A percentile compares a stretch with the other conserved stretches of the same genome.
Conservation (phyloP, 148 eudicot species). For the Linanthus parryae region DNA sequence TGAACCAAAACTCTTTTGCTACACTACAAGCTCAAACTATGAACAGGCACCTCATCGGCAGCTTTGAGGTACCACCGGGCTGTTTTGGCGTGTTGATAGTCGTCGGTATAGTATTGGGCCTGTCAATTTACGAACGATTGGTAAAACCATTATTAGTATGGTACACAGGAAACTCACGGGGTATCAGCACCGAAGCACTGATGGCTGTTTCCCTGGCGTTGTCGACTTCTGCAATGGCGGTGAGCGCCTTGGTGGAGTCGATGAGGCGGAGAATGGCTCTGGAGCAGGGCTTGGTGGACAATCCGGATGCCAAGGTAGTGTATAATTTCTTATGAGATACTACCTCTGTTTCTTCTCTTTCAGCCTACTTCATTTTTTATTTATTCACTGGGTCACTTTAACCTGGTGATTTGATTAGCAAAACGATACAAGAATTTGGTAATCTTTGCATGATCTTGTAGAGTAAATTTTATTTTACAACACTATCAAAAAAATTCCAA, state of each 20-base stretch:
- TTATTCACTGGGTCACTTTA: no score
- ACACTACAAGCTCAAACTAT: constrained; percentile 10
- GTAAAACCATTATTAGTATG: not conserved
- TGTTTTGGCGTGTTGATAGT: constrained; percentile 4
- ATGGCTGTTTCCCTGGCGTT: not conserved
- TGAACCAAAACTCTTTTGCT: not conserved
- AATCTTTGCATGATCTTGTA: no score
- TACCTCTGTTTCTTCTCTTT: no score
- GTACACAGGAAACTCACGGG: not conserved
- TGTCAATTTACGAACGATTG: constrained; percentile 1
- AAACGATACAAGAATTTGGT: no score
- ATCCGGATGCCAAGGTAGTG: not conserved
- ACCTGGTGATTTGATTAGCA: no score
- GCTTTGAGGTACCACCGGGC: constrained; percentile 7
- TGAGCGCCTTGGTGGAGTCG: constrained; percentile 4
- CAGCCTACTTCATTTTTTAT: no score
- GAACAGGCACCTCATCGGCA: constrained; percentile 9
- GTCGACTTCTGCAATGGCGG: not conserved
- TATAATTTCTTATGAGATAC: no score
- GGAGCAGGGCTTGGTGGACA: constrained; percentile 5
- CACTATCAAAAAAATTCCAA: no score
- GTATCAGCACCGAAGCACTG: not conserved
- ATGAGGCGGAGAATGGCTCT: not conserved
- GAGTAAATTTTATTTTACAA: no score
- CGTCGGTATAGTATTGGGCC: not conserved